Conservation (phyloP, 2,329 filamentous ascomycete species). For the Xylaria sp. region DNA sequence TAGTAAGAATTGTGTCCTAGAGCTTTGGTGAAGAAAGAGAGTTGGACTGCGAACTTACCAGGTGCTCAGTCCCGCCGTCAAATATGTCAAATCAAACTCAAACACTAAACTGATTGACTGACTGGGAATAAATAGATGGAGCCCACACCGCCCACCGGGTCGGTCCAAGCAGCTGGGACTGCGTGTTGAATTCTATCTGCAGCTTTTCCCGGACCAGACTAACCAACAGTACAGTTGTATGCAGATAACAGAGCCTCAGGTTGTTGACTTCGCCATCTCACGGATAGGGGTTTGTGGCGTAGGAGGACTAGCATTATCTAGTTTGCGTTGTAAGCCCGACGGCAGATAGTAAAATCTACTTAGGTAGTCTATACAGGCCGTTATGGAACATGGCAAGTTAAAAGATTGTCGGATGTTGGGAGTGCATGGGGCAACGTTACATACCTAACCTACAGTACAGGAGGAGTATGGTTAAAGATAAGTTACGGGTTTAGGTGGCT, state of each 20-base stretch:
- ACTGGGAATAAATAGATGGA: neutral
- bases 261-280: neutral
- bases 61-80: neutral
- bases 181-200: neutral
- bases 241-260: neutral
- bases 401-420: conserved; percentile 7
- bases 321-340: neutral
- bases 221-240: too few species aligned
- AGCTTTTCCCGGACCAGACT: neutral
- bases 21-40: neutral
- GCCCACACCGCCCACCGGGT: neutral
- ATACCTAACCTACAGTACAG: conserved; percentile 24
- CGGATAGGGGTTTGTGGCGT: neutral
- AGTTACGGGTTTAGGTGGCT: conserved; percentile 3
- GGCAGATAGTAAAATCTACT: neutral
- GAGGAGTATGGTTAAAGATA: neutral
- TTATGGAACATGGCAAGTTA: neutral
- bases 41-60: neutral
- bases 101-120: neutral
- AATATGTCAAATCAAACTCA: neutral
- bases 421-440: conserved; percentile 45
- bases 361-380: neutral
- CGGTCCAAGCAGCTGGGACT: conserved; percentile 27
- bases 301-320: neutral
- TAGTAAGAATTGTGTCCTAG: too few species aligned